A percentile compares a stretch with the other conserved stretches of the same genome.
Evolutionary conservation across 2,329 filamentous ascomycete genomes (phyloP).

Genomic region (Dactylonectria estremocensis): DNA sequence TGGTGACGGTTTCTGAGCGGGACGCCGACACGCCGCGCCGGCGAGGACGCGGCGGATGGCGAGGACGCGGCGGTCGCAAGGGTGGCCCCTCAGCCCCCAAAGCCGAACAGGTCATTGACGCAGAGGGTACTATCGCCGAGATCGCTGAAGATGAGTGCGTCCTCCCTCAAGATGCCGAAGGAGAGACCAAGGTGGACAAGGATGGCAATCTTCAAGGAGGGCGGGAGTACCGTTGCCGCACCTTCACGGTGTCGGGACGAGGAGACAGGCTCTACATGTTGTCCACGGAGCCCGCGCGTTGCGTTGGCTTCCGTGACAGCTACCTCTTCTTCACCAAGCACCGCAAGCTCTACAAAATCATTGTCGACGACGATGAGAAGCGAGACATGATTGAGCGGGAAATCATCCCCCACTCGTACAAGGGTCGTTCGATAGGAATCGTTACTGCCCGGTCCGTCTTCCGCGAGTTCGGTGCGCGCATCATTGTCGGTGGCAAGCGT

Average conservation of each 20-base stretch:
- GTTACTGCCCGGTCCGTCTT: conserved; percentile 98
- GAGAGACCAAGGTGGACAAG: conserved; percentile 95
- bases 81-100: conserved; percentile 82
- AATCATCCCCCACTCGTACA: conserved; percentile 98
- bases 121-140: conserved; percentile 92
- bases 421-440: conserved; percentile 96
- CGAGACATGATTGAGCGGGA: conserved; percentile 95
- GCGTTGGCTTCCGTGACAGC: conserved; percentile 96
- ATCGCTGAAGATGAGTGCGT: conserved; percentile 94
- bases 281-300: conserved; percentile 96
- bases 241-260: conserved; percentile 90
- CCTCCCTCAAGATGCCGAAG: conserved; percentile 87
- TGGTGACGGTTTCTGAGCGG: conserved; percentile 69
- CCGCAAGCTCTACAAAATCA: conserved; percentile 96
- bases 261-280: conserved; percentile 96
- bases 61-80: conserved; percentile 75
- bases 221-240: conserved; percentile 94
- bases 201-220: conserved; percentile 85
- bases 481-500: conserved; percentile 90
- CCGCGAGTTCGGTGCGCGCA: conserved; percentile 94
- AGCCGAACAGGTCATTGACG: conserved; percentile 89
- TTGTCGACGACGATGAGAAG: conserved; percentile 98
- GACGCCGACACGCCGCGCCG: conserved; percentile 73
- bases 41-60: conserved; percentile 80
- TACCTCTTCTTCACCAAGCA: conserved; percentile 99